Evolutionary conservation across 2,329 filamentous ascomycete species (phyloP).

Genomic region (Rutstroemia sp.): DNA sequence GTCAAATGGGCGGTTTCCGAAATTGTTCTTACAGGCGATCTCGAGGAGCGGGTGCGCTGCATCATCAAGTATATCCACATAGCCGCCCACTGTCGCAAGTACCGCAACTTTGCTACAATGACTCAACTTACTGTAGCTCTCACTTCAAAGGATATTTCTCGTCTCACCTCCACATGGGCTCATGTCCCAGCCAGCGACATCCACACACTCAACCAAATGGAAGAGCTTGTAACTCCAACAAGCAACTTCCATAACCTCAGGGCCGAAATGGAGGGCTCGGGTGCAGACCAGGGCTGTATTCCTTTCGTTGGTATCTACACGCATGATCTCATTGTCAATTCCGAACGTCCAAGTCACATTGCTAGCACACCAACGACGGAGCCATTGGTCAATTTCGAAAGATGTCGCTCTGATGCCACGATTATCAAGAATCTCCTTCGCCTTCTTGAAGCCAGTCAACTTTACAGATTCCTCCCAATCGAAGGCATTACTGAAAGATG

Average conservation of each 20-base stretch:
- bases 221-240: constrained; percentile 66
- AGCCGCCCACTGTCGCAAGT: constrained; percentile 64
- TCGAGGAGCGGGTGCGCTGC: constrained; percentile 66
- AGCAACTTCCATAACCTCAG: constrained; percentile 72
- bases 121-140: constrained; percentile 74
- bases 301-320: constrained; percentile 81
- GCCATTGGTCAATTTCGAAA: constrained; percentile 75
- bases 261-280: constrained; percentile 67
- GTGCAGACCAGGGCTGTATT: constrained; percentile 65
- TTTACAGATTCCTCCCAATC: constrained; percentile 66
- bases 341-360: constrained; percentile 69
- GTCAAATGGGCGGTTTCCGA: constrained; percentile 83
- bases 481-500: constrained; percentile 73
- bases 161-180: constrained; percentile 64
- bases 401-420: constrained; percentile 66
- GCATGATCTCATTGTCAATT: constrained; percentile 75
- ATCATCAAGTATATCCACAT: constrained; percentile 80
- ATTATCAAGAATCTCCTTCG: constrained; percentile 75
- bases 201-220: constrained; percentile 59
- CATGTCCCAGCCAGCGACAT: constrained; percentile 59
- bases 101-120: constrained; percentile 79
- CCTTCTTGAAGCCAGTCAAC: constrained; percentile 70
- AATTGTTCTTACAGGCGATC: constrained; percentile 63
- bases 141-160: constrained; percentile 63
- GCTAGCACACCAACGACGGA: constrained; percentile 58